Evolutionary conservation across 768 basidiomycete species (phyloP).

Genomic region (Guyanaporus albipodus): DNA sequence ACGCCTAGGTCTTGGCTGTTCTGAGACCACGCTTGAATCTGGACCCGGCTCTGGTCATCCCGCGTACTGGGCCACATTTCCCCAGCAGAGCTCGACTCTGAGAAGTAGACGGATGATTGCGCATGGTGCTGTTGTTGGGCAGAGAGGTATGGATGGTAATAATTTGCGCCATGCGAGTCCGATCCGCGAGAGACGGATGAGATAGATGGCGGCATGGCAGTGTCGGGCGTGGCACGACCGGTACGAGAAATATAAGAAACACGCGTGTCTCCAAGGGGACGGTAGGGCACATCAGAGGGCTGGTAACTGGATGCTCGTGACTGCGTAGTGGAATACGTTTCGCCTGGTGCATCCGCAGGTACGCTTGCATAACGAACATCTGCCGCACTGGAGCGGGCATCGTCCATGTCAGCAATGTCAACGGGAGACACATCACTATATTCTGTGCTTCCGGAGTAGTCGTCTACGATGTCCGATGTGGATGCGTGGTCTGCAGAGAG

Average conservation of each 20-base stretch:
- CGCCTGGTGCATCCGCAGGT: slow-evolving; percentile 19
- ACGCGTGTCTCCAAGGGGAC: slow-evolving; percentile 26
- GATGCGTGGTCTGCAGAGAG: slow-evolving; percentile 30
- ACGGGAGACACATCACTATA: slow-evolving; percentile 40
- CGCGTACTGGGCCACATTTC: slow-evolving; percentile 22
- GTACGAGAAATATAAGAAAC: slow-evolving; percentile 27
- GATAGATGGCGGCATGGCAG: slow-evolving; percentile 13
- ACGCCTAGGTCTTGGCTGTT: slow-evolving; percentile 20
- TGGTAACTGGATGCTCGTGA: slow-evolving; percentile 25
- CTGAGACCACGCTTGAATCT: slow-evolving; percentile 26
- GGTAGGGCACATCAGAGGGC: slow-evolving; percentile 21
- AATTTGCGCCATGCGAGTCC: slow-evolving; percentile 18
- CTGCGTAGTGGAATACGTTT: slow-evolving; percentile 10
- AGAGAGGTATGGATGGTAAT: slow-evolving; percentile 26
- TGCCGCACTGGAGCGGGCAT: slow-evolving; percentile 12
- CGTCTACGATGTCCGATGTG: slow-evolving; percentile 33
- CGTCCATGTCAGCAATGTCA: slow-evolving; percentile 29
- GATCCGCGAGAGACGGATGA: slow-evolving; percentile 25
- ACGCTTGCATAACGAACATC: slow-evolving; percentile 22
- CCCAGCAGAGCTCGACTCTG: slow-evolving; percentile 13
- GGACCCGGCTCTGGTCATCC: slow-evolving; percentile 21
- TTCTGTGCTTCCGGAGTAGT: slow-evolving; percentile 23
- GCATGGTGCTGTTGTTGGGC: slow-evolving; percentile 24
- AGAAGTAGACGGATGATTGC: slow-evolving; percentile 23
- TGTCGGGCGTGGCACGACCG: slow-evolving; percentile 26